These are phyloP conservation scores for Clarireedia sp. DNA, from an alignment of 2,329 filamentous ascomycete species.

Conservation along the genomic window DNA sequence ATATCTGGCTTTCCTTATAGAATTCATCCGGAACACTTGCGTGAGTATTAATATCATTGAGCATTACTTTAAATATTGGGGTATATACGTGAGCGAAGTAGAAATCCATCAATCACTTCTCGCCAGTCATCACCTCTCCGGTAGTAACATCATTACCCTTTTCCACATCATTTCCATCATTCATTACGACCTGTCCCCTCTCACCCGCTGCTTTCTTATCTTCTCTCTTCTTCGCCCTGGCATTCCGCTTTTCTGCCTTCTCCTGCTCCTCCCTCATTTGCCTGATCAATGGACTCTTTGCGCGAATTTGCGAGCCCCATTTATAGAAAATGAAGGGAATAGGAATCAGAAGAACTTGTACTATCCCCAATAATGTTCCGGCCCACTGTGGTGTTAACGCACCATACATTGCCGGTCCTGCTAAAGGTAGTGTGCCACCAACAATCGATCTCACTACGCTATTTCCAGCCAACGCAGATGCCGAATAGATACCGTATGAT, in stretches of 20 bases:
- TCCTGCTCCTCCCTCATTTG: conserved; percentile 30
- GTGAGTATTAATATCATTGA: no score
- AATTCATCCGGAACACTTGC: no score
- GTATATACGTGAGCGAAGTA: background rate
- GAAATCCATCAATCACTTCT: background rate
- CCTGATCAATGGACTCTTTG: conserved; percentile 39
- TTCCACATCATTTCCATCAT: background rate
- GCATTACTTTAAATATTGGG: no score
- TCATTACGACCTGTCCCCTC: conserved; percentile 1
- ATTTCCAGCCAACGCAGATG: conserved; percentile 73
- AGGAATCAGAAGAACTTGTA: conserved; percentile 68
- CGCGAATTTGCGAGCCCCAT: conserved; percentile 46
- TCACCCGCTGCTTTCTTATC: conserved; percentile 12
- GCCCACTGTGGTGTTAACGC: conserved; percentile 69
- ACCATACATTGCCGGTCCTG: conserved; percentile 64
- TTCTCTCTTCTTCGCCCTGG: conserved; percentile 10
- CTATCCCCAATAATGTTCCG: conserved; percentile 63
- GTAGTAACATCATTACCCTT: background rate
- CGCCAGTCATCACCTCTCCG: conserved; percentile 1
- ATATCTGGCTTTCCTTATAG: no score
- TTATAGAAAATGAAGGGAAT: conserved; percentile 74
- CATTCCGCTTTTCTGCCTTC: conserved; percentile 20
- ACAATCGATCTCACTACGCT: conserved; percentile 64
- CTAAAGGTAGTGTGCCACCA: conserved; percentile 72
- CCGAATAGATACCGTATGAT: conserved; percentile 74